phyloP scores from a whole-genome alignment of 1,139 yeast genomes.

The Meyerozyma smithsonii region DNA sequence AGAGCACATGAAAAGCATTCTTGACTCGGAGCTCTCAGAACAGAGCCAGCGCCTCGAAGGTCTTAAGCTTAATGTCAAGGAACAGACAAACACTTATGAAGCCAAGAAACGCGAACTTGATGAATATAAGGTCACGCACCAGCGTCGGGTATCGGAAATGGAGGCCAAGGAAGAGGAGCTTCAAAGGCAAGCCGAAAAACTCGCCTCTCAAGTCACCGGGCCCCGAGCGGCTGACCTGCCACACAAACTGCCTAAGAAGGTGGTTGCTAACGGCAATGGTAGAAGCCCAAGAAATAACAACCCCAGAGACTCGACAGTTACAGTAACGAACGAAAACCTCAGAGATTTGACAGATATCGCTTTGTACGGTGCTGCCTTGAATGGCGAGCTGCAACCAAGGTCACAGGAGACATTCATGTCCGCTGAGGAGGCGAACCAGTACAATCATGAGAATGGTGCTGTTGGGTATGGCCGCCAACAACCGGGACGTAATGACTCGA shows the following conservation, averaged over 20 bases:
- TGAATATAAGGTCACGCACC: background rate
- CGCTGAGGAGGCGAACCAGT: conserved; percentile 2
- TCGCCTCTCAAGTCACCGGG: background rate
- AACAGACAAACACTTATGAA: background rate
- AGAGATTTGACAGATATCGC: conserved; percentile 46
- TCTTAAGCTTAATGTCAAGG: background rate
- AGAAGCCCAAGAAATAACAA: background rate
- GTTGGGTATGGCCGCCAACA: background rate
- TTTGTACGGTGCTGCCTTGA: conserved; percentile 32
- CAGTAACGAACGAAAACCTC: conserved; percentile 22
- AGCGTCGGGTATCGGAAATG: background rate
- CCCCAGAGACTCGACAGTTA: conserved; percentile 5
- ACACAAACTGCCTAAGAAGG: background rate
- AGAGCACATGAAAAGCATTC: background rate
- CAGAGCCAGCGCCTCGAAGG: background rate
- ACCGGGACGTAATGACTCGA: background rate
- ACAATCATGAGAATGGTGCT: background rate
- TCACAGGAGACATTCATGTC: conserved; percentile 3
- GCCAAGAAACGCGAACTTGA: background rate
- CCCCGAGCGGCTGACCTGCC: background rate
- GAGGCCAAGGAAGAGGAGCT: conserved; percentile 1
- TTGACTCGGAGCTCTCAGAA: background rate
- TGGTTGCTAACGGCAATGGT: background rate
- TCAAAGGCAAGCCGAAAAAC: background rate
- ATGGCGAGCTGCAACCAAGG: conserved; percentile 18